Conservation (phyloP, 2,329 filamentous ascomycete genomes). For the Fusarium sambucinum region DNA sequence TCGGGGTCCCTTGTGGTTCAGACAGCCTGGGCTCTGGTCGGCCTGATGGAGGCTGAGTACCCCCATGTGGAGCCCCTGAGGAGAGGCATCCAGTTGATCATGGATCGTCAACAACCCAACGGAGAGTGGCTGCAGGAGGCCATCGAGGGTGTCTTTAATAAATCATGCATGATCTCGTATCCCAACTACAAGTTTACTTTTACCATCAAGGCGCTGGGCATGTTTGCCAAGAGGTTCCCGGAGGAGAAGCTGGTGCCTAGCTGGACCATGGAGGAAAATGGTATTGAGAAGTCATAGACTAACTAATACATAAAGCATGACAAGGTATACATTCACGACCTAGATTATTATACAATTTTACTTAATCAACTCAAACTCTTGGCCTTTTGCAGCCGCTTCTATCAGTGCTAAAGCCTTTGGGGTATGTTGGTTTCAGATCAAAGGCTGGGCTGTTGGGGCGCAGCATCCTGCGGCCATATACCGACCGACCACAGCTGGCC, state of each 20-base stretch:
- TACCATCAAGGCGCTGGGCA: constrained; percentile 90
- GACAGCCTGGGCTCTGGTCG: constrained; percentile 91
- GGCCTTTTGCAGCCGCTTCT: too few relatives aligned
- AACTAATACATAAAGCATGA: background rate
- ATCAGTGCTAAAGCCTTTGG: background rate
- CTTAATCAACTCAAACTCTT: background rate
- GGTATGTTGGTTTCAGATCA: background rate
- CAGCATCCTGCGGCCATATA: background rate
- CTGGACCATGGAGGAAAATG: constrained; percentile 19
- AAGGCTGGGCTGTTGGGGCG: background rate
- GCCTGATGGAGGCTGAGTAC: constrained; percentile 84
- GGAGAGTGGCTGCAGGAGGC: constrained; percentile 96
- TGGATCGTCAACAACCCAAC: constrained; percentile 85
- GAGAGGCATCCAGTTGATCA: constrained; percentile 82
- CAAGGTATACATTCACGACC: background rate
- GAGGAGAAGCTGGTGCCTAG: constrained; percentile 65
- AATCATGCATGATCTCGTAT: constrained; percentile 99
- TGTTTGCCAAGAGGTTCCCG: constrained; percentile 82
- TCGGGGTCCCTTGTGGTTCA: constrained; percentile 89
- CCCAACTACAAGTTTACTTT: constrained; percentile 99
- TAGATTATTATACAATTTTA: background rate
- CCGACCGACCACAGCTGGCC: background rate
- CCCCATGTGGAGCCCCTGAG: constrained; percentile 79
- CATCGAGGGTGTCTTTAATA: constrained; percentile 99
- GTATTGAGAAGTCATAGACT: background rate